Conservation (phyloP, 2,329 filamentous ascomycete species). For the Calonectria pteridis region DNA sequence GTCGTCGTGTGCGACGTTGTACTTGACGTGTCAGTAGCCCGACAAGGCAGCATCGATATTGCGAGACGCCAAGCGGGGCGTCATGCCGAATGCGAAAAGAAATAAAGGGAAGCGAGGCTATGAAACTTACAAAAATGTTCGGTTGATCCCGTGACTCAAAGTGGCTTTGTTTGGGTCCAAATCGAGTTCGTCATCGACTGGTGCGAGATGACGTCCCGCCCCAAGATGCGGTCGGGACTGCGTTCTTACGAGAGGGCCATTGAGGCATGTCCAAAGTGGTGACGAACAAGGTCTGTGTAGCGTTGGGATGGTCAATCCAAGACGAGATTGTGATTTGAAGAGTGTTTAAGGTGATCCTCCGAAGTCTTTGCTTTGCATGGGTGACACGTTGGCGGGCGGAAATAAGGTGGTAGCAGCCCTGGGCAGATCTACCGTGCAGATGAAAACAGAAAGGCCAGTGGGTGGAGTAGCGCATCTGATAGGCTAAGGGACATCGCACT, state of each 20-base stretch:
- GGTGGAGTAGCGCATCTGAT: not conserved
- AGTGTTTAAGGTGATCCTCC: not conserved
- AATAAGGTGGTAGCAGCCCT: constrained; percentile 2
- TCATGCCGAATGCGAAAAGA: not conserved
- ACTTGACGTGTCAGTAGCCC: not conserved
- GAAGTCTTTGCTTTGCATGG: not conserved
- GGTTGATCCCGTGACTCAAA: not conserved
- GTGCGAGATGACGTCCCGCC: not conserved
- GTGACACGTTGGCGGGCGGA: not conserved
- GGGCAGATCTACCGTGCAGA: not conserved
- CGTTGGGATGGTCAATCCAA: not conserved
- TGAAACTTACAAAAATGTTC: not conserved
- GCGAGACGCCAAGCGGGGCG: not conserved
- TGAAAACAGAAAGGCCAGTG: not conserved
- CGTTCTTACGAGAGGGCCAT: not conserved
- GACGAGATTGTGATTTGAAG: not conserved
- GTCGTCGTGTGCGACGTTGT: no score
- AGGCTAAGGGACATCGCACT: not conserved
- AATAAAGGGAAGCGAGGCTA: not conserved
- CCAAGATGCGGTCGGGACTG: not conserved
- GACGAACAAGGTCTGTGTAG: not conserved
- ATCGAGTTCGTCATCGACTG: not conserved
- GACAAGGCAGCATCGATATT: not conserved
- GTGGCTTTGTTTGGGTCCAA: not conserved
- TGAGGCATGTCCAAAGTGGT: not conserved